Conservation (phyloP, 208 protist genomes). For the Porcisia deanei region DNA sequence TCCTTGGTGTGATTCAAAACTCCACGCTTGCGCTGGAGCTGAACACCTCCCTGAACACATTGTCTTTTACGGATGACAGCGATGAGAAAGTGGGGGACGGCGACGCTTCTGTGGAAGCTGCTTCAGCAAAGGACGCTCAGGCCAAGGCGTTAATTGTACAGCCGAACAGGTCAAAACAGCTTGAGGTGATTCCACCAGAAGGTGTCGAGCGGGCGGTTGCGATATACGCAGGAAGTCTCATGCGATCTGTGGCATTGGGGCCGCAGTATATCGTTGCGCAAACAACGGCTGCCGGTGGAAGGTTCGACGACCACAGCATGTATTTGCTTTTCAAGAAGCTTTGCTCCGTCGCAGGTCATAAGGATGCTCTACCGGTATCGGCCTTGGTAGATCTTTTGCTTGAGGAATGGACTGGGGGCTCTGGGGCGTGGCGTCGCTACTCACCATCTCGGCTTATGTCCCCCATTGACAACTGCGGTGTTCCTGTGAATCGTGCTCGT, state of each 20-base stretch:
- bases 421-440: slow-evolving; percentile 41
- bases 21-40: background rate
- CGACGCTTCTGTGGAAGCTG: background rate
- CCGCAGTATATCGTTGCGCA: slow-evolving; percentile 11
- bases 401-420: slow-evolving; percentile 22
- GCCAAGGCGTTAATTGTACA: background rate
- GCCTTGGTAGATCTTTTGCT: slow-evolving; percentile 27
- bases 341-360: slow-evolving; percentile 14
- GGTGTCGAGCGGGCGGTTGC: slow-evolving; percentile 8
- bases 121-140: background rate
- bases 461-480: slow-evolving; percentile 75
- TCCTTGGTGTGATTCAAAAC: slow-evolving; percentile 14
- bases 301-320: slow-evolving; percentile 15
- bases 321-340: slow-evolving; percentile 23
- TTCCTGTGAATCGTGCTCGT: slow-evolving; percentile 44
- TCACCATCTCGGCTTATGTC: slow-evolving; percentile 25
- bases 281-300: slow-evolving; percentile 17
- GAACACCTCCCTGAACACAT: slow-evolving; percentile 2
- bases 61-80: slow-evolving; percentile 7
- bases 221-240: background rate
- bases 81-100: background rate
- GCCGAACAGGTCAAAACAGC: background rate
- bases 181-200: background rate
- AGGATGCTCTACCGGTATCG: slow-evolving; percentile 10
- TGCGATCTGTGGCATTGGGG: background rate